Evolutionary conservation across 1,284 basidiomycete genomes (phyloP).

Genomic region (Schizophyllum amplum): DNA sequence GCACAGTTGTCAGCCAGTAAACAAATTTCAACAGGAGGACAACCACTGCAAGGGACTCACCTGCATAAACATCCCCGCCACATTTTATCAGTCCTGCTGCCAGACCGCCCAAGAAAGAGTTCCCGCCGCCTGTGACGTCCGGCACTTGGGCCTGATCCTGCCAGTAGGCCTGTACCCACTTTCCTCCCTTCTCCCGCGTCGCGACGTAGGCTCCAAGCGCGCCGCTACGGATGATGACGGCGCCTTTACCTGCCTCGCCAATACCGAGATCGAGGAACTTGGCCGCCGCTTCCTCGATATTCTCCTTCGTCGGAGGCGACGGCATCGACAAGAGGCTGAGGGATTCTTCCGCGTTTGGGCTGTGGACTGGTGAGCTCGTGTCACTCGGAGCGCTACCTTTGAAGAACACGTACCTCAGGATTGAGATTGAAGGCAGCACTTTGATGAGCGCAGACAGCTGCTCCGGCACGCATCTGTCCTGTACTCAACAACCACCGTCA

Average conservation of each 20-base stretch:
- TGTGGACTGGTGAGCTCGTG: slow-evolving; percentile 19
- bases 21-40: not conserved
- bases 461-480: slow-evolving; percentile 75
- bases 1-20: slow-evolving; percentile 5
- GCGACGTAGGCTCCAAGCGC: slow-evolving; percentile 69
- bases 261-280: slow-evolving; percentile 52
- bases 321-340: slow-evolving; percentile 52
- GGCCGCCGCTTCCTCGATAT: slow-evolving; percentile 55
- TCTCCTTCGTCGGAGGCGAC: slow-evolving; percentile 35
- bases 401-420: slow-evolving; percentile 51
- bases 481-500: slow-evolving; percentile 9
- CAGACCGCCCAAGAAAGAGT: slow-evolving; percentile 80
- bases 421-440: slow-evolving; percentile 51
- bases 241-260: slow-evolving; percentile 37
- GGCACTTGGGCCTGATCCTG: slow-evolving; percentile 45
- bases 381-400: slow-evolving; percentile 4
- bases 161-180: slow-evolving; percentile 81
- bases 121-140: slow-evolving; percentile 88
- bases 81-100: slow-evolving; percentile 61
- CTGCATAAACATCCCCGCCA: slow-evolving; percentile 53
- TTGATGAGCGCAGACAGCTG: slow-evolving; percentile 63
- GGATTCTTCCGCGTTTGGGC: slow-evolving; percentile 76
- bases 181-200: slow-evolving; percentile 30
- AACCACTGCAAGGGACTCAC: slow-evolving; percentile 28
- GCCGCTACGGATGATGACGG: slow-evolving; percentile 73